These are phyloP conservation scores for Lipomyces yamadae DNA, from an alignment of 805 yeast species.

Conservation along the genomic window DNA sequence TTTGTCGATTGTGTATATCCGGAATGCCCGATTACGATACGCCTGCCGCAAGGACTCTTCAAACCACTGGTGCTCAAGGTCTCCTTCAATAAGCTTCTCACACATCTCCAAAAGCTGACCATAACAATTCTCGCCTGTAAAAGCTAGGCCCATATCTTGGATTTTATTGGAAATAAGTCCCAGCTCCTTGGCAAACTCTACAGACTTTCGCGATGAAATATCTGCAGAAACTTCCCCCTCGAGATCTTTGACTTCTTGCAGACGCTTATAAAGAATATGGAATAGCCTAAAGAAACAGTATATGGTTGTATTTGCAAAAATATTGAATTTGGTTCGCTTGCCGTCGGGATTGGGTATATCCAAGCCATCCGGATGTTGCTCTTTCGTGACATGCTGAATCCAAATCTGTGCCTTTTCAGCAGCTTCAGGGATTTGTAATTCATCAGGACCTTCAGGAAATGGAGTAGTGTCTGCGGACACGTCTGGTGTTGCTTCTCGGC, in stretches of 20 bases:
- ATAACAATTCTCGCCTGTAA: constrained; percentile 56
- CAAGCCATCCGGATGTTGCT: constrained; percentile 39
- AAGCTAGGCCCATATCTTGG: constrained; percentile 77
- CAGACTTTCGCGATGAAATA: constrained; percentile 53
- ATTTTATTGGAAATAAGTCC: constrained; percentile 80
- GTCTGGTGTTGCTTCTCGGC: constrained; percentile 36
- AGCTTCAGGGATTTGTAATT: constrained; percentile 32
- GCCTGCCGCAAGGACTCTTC: constrained; percentile 96
- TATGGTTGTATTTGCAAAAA: constrained; percentile 86
- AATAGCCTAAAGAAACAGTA: constrained; percentile 88
- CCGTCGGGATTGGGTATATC: constrained; percentile 39
- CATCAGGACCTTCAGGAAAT: constrained; percentile 22
- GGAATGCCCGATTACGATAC: constrained; percentile 89
- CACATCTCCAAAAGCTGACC: constrained; percentile 76
- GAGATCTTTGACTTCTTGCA: constrained; percentile 74
- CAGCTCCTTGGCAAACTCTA: constrained; percentile 81
- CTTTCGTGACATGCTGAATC: constrained; percentile 41
- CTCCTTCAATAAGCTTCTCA: constrained; percentile 81
- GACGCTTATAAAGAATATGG: constrained; percentile 78
- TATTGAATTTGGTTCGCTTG: constrained; percentile 57
- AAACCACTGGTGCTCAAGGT: constrained; percentile 89
- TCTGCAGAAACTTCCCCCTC: constrained; percentile 76
- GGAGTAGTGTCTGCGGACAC: constrained; percentile 32
- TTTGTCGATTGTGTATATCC: constrained; percentile 89
- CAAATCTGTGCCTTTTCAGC: constrained; percentile 41